These are phyloP conservation scores for Fusarium sp. DNA, from an alignment of 2,329 filamentous ascomycete genomes.

Conservation along the genomic window DNA sequence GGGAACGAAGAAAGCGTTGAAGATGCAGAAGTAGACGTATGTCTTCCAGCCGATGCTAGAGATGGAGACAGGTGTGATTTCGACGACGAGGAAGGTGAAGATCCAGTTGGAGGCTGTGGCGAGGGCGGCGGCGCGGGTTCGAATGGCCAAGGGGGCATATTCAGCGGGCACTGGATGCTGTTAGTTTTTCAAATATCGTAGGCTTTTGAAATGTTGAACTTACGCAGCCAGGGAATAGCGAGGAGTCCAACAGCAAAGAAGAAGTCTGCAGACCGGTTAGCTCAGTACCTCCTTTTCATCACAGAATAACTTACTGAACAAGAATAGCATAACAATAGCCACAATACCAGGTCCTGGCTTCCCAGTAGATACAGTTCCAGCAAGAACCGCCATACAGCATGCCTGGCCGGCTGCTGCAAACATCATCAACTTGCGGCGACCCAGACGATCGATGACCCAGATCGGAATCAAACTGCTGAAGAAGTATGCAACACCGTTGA, in stretches of 20 bases:
- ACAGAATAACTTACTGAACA: conserved; percentile 50
- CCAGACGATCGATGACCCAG: conserved; percentile 60
- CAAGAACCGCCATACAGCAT: conserved; percentile 63
- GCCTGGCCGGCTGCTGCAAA: conserved; percentile 58
- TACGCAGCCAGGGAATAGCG: conserved; percentile 57
- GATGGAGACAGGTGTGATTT: conserved; percentile 58
- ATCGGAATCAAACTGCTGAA: conserved; percentile 53
- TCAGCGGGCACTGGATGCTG: conserved; percentile 57
- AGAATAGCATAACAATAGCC: conserved; percentile 61
- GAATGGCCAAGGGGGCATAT: conserved; percentile 59
- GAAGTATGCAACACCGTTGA: conserved; percentile 61
- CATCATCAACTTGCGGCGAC: conserved; percentile 72
- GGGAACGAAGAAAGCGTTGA: conserved; percentile 58
- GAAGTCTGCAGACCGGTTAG: conserved; percentile 48
- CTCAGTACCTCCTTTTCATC: accelerated
- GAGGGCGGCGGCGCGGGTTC: conserved; percentile 57
- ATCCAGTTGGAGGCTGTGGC: conserved; percentile 58
- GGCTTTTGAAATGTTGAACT: conserved; percentile 4
- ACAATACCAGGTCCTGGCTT: conserved; percentile 58
- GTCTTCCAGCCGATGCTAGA: conserved; percentile 56
- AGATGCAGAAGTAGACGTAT: conserved; percentile 57
- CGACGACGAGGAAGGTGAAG: conserved; percentile 57
- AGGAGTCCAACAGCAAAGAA: conserved; percentile 60
- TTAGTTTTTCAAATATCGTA: conserved; percentile 9
- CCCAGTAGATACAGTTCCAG: conserved; percentile 60